Base-by-base conservation (phyloP, 1,139 yeast species). In the Meyerozyma guilliermondii region DNA sequence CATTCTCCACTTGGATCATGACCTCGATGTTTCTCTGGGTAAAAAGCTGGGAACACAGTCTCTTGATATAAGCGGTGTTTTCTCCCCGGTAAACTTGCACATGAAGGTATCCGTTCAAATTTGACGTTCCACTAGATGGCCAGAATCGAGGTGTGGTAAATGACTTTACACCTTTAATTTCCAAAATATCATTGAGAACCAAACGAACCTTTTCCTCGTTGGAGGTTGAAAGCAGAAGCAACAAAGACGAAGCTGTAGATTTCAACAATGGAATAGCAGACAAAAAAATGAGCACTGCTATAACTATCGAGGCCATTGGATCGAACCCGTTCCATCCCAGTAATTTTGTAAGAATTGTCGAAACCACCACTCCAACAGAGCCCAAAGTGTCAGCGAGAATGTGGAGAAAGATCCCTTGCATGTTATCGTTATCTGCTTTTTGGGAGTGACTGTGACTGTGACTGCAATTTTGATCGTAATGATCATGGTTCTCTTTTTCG, bases 361-460 rank as follows among this genome's bases (percentile, higher is more conserved):
- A 89, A 0, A 87, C 63, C 10, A 94, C 92, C 20, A 94, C 99
- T 5, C 98, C 98, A 0, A 89, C 95, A 0, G 98, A 91, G 0
- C 99, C 98, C 28, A 94, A 68, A 0, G 98, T 92, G 55, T 92
- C 99, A 0, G 99, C 98, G 39, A 92, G 63, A 37, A 92, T 87
- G 54, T 92, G 99, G 37, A 92, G 68, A 53, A 92, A 92, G 9
- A 92, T 88, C 18, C 99, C 99, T 48, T 83, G 81, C 95, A 92
- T 87, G 59, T 92, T 92, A 55, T 91, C 96, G 58, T 87, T 87
- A 3, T 41, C 45, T 9, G 39, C 18, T 8, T 41, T 43, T 1
- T 41, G n/a, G 26, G 34, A 22, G 24, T 39, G 61, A n/a, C 48
- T 33, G 40, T 53, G 50, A 3, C 39, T 35, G 23, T 46, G 52